Evolutionary conservation across 2,329 filamentous ascomycete genomes (phyloP).

Genomic region (Hortaea werneckii): DNA sequence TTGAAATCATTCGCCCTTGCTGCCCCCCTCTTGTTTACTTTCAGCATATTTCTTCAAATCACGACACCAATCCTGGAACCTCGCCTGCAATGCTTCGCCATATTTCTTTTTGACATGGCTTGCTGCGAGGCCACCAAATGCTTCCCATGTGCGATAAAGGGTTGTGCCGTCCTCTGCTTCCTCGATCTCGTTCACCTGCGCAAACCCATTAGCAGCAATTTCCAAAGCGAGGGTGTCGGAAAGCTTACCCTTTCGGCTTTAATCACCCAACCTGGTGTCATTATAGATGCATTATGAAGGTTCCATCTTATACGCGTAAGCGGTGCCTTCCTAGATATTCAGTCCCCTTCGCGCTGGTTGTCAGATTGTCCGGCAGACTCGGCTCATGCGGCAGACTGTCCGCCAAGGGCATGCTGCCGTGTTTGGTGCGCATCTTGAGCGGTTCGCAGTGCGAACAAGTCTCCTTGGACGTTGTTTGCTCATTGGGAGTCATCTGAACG

Average conservation of each 20-base stretch:
- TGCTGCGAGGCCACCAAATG: conserved; percentile 32
- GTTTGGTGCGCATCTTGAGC: conserved; percentile 15
- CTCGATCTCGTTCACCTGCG: conserved; percentile 33
- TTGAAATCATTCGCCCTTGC: not conserved
- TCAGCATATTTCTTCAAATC: conserved; percentile 35
- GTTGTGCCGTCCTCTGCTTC: conserved; percentile 27
- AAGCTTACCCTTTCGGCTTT: conserved; percentile 27
- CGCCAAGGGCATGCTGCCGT: conserved; percentile 1
- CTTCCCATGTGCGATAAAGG: conserved; percentile 36
- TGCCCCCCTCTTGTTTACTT: conserved; percentile 10
- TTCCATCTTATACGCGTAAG: conserved; percentile 24
- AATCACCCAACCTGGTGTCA: conserved; percentile 26
- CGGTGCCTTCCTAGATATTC: not conserved
- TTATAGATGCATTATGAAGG: conserved; percentile 20
- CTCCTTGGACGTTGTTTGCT: conserved; percentile 19
- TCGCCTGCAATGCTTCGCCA: conserved; percentile 25
- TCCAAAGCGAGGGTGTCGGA: conserved; percentile 4
- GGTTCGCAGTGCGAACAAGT: conserved; percentile 27
- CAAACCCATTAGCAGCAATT: too few relatives aligned
- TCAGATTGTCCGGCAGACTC: too few relatives aligned
- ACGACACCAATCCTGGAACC: conserved; percentile 32
- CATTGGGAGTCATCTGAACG: conserved; percentile 29
- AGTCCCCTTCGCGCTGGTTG: too few relatives aligned
- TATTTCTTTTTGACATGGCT: conserved; percentile 35
- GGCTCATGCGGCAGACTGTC: too few relatives aligned